These are phyloP conservation scores for Pseudogymnoascus sp. DNA, from an alignment of 2,329 filamentous ascomycete species.

Conservation along the genomic window DNA sequence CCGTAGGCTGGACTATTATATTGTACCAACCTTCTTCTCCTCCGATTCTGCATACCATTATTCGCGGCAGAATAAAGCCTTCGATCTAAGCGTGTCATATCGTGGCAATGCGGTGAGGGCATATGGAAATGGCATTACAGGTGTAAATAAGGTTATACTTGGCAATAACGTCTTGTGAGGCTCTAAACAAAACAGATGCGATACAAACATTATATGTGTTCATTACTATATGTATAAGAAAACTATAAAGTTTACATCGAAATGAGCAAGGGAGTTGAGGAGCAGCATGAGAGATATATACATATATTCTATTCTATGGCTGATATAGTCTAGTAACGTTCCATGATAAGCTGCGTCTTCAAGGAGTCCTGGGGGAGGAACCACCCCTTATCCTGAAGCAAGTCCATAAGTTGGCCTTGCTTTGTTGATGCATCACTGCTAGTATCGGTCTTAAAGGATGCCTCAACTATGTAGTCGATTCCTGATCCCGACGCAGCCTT, in stretches of 20 bases:
- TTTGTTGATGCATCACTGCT: constrained; percentile 16
- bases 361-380: constrained; percentile 23
- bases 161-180: background rate
- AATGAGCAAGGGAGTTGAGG: too few species aligned
- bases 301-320: background rate
- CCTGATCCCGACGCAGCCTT: constrained; percentile 19
- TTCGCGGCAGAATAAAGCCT: background rate
- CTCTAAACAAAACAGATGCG: background rate
- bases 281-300: too few species aligned
- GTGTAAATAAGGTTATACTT: background rate
- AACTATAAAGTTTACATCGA: background rate
- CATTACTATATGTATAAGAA: background rate
- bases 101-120: background rate
- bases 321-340: constrained; percentile 18
- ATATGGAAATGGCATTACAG: background rate
- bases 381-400: constrained; percentile 25
- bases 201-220: background rate
- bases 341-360: constrained; percentile 27
- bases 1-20: background rate
- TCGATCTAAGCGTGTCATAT: background rate
- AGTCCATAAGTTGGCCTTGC: constrained; percentile 17
- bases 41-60: background rate
- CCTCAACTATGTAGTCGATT: constrained; percentile 26
- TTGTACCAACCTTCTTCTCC: background rate
- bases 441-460: constrained; percentile 26